A percentile compares a stretch with the other conserved stretches of the same genome.
Conservation (phyloP, 2,329 filamentous ascomycete species). For the Zopfia rhizophila region DNA sequence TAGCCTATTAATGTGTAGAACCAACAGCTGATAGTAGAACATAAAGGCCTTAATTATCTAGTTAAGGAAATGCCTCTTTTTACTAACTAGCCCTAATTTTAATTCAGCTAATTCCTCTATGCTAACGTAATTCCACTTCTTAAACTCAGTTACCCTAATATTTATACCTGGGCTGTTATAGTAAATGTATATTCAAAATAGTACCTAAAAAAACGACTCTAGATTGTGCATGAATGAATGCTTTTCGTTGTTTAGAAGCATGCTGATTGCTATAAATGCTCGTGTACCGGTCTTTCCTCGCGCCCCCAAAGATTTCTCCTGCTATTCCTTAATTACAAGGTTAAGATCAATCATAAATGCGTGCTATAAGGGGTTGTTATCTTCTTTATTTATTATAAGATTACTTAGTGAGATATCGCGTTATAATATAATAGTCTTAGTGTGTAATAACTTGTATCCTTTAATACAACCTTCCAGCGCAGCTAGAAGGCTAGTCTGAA, state of each 20-base stretch:
- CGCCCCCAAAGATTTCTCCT: conserved; percentile 50
- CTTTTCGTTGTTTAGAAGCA: conserved; percentile 51
- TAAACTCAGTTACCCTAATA: conserved; percentile 34
- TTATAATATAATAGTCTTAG: conserved; percentile 53
- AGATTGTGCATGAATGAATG: conserved; percentile 62
- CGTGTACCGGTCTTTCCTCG: conserved; percentile 57
- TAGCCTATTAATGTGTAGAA: conserved; percentile 52
- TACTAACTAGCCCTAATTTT: conserved; percentile 37
- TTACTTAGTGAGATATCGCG: conserved; percentile 60
- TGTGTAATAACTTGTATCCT: conserved; percentile 52
- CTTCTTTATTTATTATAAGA: conserved; percentile 60
- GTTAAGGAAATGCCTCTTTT: conserved; percentile 43
- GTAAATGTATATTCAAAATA: conserved; percentile 59
- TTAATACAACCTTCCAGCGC: conserved; percentile 52
- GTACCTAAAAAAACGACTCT: conserved; percentile 62
- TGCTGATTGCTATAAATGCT: conserved; percentile 60
- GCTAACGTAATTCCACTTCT: conserved; percentile 52
- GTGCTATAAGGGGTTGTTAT: conserved; percentile 50
- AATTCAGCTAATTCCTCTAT: conserved; percentile 34
- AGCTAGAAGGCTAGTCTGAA: conserved; percentile 46
- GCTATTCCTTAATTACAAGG: conserved; percentile 47
- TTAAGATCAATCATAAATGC: conserved; percentile 58
- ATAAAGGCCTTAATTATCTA: conserved; percentile 46
- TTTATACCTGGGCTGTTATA: conserved; percentile 41
- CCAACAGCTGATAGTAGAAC: conserved; percentile 49